phyloP scores from a whole-genome alignment of 495 filamentous ascomycete species.

The Platismatia glauca region DNA sequence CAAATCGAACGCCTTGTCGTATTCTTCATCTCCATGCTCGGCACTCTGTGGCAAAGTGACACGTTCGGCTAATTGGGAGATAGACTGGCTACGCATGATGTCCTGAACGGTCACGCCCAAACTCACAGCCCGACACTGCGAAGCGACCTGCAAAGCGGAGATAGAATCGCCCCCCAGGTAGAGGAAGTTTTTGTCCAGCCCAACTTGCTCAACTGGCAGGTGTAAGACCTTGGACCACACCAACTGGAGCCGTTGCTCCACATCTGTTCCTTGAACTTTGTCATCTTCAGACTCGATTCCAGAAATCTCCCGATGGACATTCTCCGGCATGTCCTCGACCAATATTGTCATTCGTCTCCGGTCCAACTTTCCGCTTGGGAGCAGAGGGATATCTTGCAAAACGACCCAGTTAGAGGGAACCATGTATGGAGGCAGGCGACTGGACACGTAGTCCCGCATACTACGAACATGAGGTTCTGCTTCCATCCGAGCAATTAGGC shows the following conservation, averaged over 20 bases:
- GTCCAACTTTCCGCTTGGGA: conserved; percentile 35
- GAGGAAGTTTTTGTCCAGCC: conserved; percentile 51
- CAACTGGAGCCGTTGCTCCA: conserved; percentile 27
- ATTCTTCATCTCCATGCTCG: conserved; percentile 26
- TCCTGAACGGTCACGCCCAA: conserved; percentile 27
- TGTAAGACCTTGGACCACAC: conserved; percentile 49
- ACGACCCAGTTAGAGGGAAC: conserved; percentile 40
- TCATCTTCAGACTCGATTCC: conserved; percentile 3
- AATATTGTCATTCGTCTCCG: conserved; percentile 1
- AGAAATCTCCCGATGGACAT: conserved; percentile 18
- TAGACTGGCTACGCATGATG: conserved; percentile 29
- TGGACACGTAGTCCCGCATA: conserved; percentile 20
- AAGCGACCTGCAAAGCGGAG: conserved; percentile 44
- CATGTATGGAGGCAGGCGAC: conserved; percentile 41
- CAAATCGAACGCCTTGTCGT: conserved; percentile 48
- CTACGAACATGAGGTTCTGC: conserved; percentile 12
- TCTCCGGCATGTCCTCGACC: conserved; percentile 34
- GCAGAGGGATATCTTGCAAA: conserved; percentile 39
- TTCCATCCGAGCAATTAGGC: conserved; percentile 8
- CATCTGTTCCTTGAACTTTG: conserved; percentile 11
- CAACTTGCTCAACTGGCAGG: conserved; percentile 39
- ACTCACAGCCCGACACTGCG: conserved; percentile 35
- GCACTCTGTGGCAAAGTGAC: background rate
- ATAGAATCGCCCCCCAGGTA: conserved; percentile 62
- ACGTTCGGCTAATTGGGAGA: conserved; percentile 26